Evolutionary conservation across 2,329 filamentous ascomycete genomes (phyloP).

Genomic region (Diaporthe destruens): DNA sequence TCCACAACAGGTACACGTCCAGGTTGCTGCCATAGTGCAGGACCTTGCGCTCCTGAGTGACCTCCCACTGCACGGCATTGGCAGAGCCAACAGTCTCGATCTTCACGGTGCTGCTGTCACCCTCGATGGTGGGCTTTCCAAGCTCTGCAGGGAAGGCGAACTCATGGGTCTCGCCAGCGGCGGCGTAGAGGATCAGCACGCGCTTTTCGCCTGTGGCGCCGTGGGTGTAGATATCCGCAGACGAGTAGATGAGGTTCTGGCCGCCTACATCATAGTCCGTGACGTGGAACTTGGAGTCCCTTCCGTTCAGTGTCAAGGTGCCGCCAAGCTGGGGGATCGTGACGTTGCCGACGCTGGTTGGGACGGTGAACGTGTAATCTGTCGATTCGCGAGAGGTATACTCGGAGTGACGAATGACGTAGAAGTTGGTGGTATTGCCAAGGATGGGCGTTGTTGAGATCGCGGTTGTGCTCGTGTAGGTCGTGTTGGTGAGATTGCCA

Average conservation of each 20-base stretch:
- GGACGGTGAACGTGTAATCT: slow-evolving; percentile 73
- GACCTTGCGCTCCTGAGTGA: slow-evolving; percentile 48
- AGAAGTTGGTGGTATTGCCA: slow-evolving; percentile 69
- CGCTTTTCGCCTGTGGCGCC: slow-evolving; percentile 72
- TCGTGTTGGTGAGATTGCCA: slow-evolving; percentile 60
- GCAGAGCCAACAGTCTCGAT: slow-evolving; percentile 40
- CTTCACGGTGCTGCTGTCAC: slow-evolving; percentile 45
- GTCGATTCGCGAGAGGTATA: slow-evolving; percentile 71
- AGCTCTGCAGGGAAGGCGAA: slow-evolving; percentile 58
- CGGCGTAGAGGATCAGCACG: slow-evolving; percentile 74
- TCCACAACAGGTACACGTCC: slow-evolving; percentile 62
- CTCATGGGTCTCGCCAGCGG: slow-evolving; percentile 72
- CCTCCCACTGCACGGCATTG: slow-evolving; percentile 51
- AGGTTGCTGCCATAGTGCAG: slow-evolving; percentile 53
- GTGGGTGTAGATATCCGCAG: slow-evolving; percentile 78
- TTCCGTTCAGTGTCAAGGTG: slow-evolving; percentile 68
- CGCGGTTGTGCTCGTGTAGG: slow-evolving; percentile 65
- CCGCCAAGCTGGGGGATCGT: slow-evolving; percentile 71
- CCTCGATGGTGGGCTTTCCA: slow-evolving; percentile 42
- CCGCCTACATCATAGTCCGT: slow-evolving; percentile 74
- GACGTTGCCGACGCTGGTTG: slow-evolving; percentile 68
- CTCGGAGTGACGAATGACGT: slow-evolving; percentile 74
- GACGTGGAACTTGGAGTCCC: slow-evolving; percentile 77
- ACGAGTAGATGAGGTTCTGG: slow-evolving; percentile 73
- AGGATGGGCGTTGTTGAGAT: slow-evolving; percentile 73